Percentiles rank a stretch among this genome's conserved stretches.
phyloP scores from a whole-genome alignment of 768 basidiomycete genomes.

The Gloeostereum incarnatum region DNA sequence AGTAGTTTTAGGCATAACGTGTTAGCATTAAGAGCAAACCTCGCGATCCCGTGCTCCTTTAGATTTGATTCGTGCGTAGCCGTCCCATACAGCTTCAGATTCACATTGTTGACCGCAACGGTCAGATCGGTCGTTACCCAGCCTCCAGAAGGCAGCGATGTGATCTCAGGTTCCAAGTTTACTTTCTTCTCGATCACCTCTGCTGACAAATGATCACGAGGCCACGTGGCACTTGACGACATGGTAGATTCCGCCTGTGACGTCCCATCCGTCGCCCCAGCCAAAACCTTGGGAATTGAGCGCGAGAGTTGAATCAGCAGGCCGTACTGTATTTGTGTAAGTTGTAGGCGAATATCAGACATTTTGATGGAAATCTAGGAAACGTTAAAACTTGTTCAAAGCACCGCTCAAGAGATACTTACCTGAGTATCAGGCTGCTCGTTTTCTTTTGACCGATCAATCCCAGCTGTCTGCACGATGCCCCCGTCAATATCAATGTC shows the following conservation, averaged over 20 bases:
- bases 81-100: conserved; percentile 78
- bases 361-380: conserved; percentile 59
- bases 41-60: conserved; percentile 73
- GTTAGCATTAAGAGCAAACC: conserved; percentile 77
- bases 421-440: conserved; percentile 73
- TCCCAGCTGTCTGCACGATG: conserved; percentile 50
- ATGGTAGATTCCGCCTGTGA: conserved; percentile 18
- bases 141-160: conserved; percentile 17
- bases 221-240: conserved; percentile 8
- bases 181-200: conserved; percentile 13
- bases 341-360: conserved; percentile 75
- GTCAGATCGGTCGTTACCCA: conserved; percentile 70
- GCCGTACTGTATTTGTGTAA: conserved; percentile 80
- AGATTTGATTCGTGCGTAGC: conserved; percentile 51
- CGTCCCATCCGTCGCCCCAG: conserved; percentile 32
- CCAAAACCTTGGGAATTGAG: conserved; percentile 62
- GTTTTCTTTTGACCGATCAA: conserved; percentile 40
- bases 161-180: conserved; percentile 57
- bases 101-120: conserved; percentile 61
- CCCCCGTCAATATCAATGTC: conserved; percentile 73
- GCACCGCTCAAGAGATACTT: conserved; percentile 8
- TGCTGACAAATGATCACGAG: conserved; percentile 6
- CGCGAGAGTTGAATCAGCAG: conserved; percentile 56
- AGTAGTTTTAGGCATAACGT: conserved; percentile 73
- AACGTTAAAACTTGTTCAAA: conserved; percentile 3